Evolutionary conservation across 768 basidiomycete species (phyloP).

Genomic region (Lactifluus subvellereus): DNA sequence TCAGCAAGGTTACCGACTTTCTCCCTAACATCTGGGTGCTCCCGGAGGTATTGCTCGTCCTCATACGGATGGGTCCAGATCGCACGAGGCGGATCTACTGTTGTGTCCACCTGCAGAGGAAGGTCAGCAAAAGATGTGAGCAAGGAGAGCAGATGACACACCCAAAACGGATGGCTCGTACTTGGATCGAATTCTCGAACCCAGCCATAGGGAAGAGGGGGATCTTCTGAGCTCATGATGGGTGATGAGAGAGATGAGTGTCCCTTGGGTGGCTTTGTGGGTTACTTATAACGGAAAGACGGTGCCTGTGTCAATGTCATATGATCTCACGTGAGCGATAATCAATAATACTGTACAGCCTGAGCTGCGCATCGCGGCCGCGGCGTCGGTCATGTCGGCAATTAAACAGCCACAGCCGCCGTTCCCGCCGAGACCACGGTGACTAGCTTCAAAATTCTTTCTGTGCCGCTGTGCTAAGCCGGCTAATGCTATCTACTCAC

Average conservation of each 20-base stretch:
- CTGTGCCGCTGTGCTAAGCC: not conserved
- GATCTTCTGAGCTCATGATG: slow-evolving; percentile 28
- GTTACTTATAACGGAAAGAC: not conserved
- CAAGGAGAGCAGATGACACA: slow-evolving; percentile 25
- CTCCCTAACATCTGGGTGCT: slow-evolving; percentile 45
- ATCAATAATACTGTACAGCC: not conserved
- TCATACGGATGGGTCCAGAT: slow-evolving; percentile 74
- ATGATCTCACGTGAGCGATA: not conserved
- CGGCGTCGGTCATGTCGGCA: not conserved
- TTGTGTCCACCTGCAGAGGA: slow-evolving; percentile 55
- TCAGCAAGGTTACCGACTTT: slow-evolving; percentile 29
- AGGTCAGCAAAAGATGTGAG: not conserved
- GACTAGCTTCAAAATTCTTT: not conserved
- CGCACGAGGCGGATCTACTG: slow-evolving; percentile 52
- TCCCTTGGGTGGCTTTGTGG: not conserved
- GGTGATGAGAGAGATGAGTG: not conserved
- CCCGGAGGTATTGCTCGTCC: slow-evolving; percentile 54
- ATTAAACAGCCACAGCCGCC: not conserved
- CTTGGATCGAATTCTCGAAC: slow-evolving; percentile 41
- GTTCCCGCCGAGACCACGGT: not conserved
- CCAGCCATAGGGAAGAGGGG: slow-evolving; percentile 54
- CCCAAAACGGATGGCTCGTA: slow-evolving; percentile 46
- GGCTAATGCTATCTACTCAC: not conserved
- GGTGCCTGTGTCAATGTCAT: not conserved
- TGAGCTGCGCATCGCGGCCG: not conserved